A percentile compares a stretch with the other conserved stretches of the same genome.
Evolutionary conservation across 495 filamentous ascomycete genomes (phyloP).

Genomic region (Penicillium desertorum): DNA sequence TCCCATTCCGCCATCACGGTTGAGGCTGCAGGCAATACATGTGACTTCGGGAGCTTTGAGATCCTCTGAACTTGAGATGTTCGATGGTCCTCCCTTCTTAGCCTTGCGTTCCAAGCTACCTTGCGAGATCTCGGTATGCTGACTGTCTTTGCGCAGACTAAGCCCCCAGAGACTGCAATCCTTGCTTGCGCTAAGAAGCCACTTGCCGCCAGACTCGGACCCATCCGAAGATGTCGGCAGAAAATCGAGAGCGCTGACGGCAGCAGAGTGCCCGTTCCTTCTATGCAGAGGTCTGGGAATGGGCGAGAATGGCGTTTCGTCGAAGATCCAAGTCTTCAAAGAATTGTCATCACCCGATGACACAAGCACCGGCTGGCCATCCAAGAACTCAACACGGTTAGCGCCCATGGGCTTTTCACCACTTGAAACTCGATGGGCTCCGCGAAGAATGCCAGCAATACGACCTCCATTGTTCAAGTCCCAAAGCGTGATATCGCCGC

Average conservation of each 20-base stretch:
- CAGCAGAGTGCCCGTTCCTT: conserved; percentile 82
- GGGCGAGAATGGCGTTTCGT: conserved; percentile 79
- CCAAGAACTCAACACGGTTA: conserved; percentile 82
- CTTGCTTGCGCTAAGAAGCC: conserved; percentile 84
- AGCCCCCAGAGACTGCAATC: conserved; percentile 93
- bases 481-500: conserved; percentile 92
- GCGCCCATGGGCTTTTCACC: conserved; percentile 58
- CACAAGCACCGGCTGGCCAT: conserved; percentile 86
- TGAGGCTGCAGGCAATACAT: conserved; percentile 83
- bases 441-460: conserved; percentile 75
- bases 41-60: conserved; percentile 88
- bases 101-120: conserved; percentile 78
- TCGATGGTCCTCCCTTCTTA: conserved; percentile 72
- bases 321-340: conserved; percentile 92
- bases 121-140: conserved; percentile 91
- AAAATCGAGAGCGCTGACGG: conserved; percentile 77
- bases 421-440: conserved; percentile 72
- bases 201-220: conserved; percentile 85
- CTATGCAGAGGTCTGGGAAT: conserved; percentile 80
- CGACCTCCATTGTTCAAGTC: conserved; percentile 86
- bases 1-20: conserved; percentile 90
- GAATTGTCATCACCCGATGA: conserved; percentile 92
- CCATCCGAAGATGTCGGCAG: conserved; percentile 83
- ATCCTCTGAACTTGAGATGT: conserved; percentile 50
- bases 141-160: conserved; percentile 90